Conservation (phyloP, 2,329 filamentous ascomycete genomes). For the Raffaelea deltoideospora region DNA sequence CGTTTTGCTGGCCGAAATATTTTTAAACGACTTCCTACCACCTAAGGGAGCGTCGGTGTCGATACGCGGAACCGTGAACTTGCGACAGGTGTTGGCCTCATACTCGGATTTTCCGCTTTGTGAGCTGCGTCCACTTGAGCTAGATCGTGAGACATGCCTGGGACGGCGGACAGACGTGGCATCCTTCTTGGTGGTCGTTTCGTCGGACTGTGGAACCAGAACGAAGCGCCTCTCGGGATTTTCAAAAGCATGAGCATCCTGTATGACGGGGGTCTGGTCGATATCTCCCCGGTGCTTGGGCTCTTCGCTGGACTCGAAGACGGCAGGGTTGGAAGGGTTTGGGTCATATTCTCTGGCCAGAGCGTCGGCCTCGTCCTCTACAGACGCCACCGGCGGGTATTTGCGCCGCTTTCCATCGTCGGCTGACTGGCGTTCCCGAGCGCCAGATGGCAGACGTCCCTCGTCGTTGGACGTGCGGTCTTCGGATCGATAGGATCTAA, state of each 20-base stretch:
- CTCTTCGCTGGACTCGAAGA: constrained; percentile 31
- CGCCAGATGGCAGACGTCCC: neutral
- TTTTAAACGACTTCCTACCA: neutral
- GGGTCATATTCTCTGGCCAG: constrained; percentile 44
- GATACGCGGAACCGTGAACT: constrained; percentile 15
- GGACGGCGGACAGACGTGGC: too few species aligned
- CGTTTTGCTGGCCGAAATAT: too few species aligned
- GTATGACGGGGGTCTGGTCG: constrained; percentile 53
- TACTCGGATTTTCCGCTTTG: constrained; percentile 12
- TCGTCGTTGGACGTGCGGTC: neutral
- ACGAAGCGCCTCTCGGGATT: constrained; percentile 54
- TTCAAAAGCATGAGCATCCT: constrained; percentile 47
- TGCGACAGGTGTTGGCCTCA: constrained; percentile 27
- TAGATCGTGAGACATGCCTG: too few species aligned
- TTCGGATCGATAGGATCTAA: too few species aligned
- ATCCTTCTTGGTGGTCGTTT: constrained; percentile 3
- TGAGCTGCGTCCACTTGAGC: neutral
- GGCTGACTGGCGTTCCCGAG: too few species aligned
- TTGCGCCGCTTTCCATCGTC: constrained; percentile 2
- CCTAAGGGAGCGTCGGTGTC: constrained; percentile 10
- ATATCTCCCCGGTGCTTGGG: constrained; percentile 45
- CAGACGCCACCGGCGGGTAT: constrained; percentile 46
- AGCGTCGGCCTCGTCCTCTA: constrained; percentile 53
- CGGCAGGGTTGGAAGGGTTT: constrained; percentile 19
- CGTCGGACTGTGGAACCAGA: constrained; percentile 26